Base-by-base conservation (phyloP, 306 rosid genomes). In the Vigna mungo region DNA sequence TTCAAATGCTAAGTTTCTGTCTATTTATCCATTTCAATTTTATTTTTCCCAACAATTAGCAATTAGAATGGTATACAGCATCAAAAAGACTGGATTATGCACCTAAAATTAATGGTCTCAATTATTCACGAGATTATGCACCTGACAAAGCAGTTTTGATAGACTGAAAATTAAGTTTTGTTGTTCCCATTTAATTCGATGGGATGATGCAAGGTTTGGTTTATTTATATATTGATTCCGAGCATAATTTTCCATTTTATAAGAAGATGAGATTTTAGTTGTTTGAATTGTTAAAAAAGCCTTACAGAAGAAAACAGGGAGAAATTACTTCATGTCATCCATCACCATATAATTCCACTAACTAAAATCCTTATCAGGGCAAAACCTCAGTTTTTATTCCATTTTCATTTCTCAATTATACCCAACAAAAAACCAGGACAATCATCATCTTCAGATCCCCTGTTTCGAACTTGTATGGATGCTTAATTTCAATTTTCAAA, bases 1-100 rank as follows among this genome's bases (percentile, higher is more conserved):
- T 46, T 56, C 37, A 56, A 44, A 15, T 25, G 16, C 30, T 32
- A 37, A 34, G 0, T n/a, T 12, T 66, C 25, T 34, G 7, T 41
- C 20, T 41, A 0, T 23, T 77, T 61, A 43, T n/a, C 44, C 18
- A 43, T 55, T 77, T 61, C 7, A 46, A 3, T 21, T 48, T 78
- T 10, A 32, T 36, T 76, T 39, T 16, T 76, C 7, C n/a, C 63
- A 9, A 63, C 71, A 61, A 32, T 13, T 49, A 34, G 72, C 71
- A 61, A 32, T 13, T 49, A 34, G 72, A 23, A 46, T 7, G 1
- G 0, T 25, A 43, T 0, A 18, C 13, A 15, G 68, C 25, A 23
- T 11, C 9, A 7, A 11, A 5, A 25, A 4, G 60, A 18, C 36
- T 7, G 4, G 23, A 25, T 25, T 46, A 7, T 47, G 39, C n/a